These are phyloP conservation scores for Puya raimondii DNA, from an alignment of 176 grass and related monocot species.

Conservation along the genomic window DNA sequence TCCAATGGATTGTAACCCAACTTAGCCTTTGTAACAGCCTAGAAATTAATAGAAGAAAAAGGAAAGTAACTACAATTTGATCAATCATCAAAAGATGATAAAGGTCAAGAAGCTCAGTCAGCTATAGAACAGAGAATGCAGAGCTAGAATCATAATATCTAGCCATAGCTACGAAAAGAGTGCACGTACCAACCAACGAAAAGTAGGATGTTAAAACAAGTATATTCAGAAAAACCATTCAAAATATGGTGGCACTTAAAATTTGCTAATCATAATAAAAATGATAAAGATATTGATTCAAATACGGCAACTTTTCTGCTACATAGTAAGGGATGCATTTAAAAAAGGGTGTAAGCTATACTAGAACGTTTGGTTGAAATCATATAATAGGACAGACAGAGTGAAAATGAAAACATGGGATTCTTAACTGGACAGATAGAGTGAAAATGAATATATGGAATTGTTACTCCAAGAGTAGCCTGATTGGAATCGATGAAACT, in stretches of 20 bases:
- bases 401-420: neutral
- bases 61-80: neutral
- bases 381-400: neutral
- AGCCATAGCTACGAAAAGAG: neutral
- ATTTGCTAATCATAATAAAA: too few species aligned
- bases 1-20: constrained; percentile 92
- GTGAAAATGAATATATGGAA: neutral
- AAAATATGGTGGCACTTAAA: neutral
- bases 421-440: neutral
- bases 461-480: neutral
- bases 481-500: too few species aligned
- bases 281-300: too few species aligned
- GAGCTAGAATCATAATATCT: neutral
- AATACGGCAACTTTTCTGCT: too few species aligned
- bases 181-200: neutral
- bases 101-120: constrained; percentile 1
- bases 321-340: too few species aligned
- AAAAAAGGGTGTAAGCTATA: neutral
- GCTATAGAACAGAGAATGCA: neutral
- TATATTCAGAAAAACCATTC: neutral
- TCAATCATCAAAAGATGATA: neutral
- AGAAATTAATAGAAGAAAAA: constrained; percentile 30
- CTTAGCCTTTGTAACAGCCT: constrained; percentile 99
- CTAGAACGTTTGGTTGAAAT: neutral
- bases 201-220: neutral